These are phyloP conservation scores for Hirschioporus abietinus DNA, from an alignment of 768 basidiomycete genomes.

Conservation along the genomic window DNA sequence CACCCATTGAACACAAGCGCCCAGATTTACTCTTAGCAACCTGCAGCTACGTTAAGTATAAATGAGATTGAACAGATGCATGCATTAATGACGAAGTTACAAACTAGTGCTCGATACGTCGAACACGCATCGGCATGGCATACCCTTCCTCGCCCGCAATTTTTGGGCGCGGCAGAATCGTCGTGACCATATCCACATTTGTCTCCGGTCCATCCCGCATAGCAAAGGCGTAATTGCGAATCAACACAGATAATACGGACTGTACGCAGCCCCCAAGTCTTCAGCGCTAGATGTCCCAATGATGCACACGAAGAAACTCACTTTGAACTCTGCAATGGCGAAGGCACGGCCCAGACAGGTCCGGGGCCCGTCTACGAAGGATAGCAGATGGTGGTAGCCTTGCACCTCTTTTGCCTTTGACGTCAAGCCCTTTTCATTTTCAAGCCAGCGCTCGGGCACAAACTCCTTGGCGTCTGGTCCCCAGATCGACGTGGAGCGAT, in stretches of 20 bases:
- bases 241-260: slow-evolving; percentile 38
- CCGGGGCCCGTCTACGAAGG: slow-evolving; percentile 48
- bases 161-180: slow-evolving; percentile 31
- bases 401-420: slow-evolving; percentile 31
- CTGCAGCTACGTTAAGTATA: too few species aligned
- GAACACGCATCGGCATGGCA: slow-evolving; percentile 27
- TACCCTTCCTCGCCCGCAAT: slow-evolving; percentile 26
- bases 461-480: slow-evolving; percentile 41
- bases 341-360: slow-evolving; percentile 46
- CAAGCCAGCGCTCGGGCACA: slow-evolving; percentile 39
- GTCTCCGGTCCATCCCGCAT: slow-evolving; percentile 36
- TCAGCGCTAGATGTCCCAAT: background rate
- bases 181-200: slow-evolving; percentile 21
- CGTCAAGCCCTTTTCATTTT: slow-evolving; percentile 21
- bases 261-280: slow-evolving; percentile 13
- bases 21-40: too few species aligned
- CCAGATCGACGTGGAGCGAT: slow-evolving; percentile 36
- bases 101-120: slow-evolving; percentile 17
- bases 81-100: slow-evolving; percentile 1
- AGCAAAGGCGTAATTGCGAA: slow-evolving; percentile 37
- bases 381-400: slow-evolving; percentile 45
- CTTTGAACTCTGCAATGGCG: slow-evolving; percentile 41
- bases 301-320: slow-evolving; percentile 18
- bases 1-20: too few species aligned
- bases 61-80: background rate